Conservation (phyloP, 73 alveolate species). For the Breviolum minutum region DNA sequence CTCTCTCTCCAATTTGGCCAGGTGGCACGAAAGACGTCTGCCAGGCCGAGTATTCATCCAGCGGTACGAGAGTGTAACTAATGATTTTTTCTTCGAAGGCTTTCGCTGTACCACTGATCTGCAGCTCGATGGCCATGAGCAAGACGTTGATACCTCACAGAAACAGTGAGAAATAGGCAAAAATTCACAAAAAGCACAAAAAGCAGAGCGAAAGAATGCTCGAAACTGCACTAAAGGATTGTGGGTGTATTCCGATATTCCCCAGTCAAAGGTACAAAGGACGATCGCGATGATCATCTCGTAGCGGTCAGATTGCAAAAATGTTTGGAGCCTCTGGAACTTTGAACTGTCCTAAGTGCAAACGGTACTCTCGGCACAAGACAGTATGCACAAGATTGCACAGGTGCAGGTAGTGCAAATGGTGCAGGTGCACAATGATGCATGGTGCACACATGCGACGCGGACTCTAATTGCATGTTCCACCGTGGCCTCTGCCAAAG, state of each 20-base stretch:
- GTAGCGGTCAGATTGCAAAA: background rate
- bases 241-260: no score
- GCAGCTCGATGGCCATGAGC: background rate
- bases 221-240: background rate
- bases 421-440: no score
- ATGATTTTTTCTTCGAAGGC: background rate
- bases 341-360: background rate
- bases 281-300: conserved; percentile 46
- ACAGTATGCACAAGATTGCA: no score
- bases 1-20: background rate
- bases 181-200: no score
- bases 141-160: background rate
- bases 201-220: no score
- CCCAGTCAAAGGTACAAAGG: background rate
- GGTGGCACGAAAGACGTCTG: background rate
- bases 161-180: no score
- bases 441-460: no score
- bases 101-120: background rate
- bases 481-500: no score
- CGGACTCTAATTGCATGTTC: no score
- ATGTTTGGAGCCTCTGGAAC: background rate
- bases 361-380: no score
- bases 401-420: no score
- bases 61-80: background rate
- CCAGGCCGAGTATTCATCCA: background rate